phyloP scores from a whole-genome alignment of 2,329 filamentous ascomycete genomes.

The Botrytis pseudocinerea region DNA sequence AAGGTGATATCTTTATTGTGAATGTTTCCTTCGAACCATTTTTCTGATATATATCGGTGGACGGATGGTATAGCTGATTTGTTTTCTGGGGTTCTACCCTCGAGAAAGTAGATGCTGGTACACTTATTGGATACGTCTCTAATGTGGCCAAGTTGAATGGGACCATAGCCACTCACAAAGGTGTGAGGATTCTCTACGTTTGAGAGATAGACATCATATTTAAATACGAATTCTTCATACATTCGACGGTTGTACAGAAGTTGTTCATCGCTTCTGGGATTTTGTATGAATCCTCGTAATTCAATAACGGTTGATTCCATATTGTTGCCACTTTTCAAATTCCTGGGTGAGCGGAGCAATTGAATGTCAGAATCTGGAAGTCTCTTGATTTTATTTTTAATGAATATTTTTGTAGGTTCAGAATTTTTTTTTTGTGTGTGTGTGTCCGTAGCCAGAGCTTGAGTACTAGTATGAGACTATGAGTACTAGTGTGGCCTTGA shows the following conservation, averaged over 20 bases:
- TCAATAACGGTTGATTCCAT: background rate
- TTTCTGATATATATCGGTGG: background rate
- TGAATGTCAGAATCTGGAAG: background rate
- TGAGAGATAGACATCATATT: background rate
- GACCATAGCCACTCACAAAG: background rate
- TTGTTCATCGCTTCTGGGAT: background rate
- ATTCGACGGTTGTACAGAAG: background rate
- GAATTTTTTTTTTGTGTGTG: background rate
- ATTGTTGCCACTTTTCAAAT: background rate
- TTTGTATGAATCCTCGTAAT: background rate
- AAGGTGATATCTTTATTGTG: background rate
- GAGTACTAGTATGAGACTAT: background rate
- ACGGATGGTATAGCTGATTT: background rate
- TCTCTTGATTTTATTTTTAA: background rate
- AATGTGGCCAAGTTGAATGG: background rate
- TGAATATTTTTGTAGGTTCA: background rate
- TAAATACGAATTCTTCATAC: background rate
- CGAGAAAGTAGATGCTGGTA: background rate
- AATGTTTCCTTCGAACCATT: background rate
- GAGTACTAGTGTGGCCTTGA: background rate
- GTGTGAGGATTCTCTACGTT: background rate
- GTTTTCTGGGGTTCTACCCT: background rate
- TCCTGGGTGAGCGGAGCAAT: background rate
- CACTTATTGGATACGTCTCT: background rate
- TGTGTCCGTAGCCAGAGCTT: background rate